phyloP scores from a whole-genome alignment of 2,329 filamentous ascomycete species.

The Exophiala spinifera region DNA sequence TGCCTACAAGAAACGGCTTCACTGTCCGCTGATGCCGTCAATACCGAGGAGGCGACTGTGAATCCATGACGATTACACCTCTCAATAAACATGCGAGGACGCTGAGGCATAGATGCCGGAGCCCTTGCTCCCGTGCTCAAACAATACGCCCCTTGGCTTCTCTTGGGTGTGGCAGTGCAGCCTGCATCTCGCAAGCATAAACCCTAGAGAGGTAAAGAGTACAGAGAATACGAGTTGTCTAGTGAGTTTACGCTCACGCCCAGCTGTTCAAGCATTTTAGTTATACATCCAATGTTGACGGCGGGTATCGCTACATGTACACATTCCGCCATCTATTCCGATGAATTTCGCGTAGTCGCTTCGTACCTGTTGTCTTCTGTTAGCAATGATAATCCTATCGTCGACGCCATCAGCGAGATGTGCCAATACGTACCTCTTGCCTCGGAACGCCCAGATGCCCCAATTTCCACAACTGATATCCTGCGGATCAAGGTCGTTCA shows the following conservation, averaged over 20 bases:
- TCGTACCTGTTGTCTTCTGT: slow-evolving; percentile 27
- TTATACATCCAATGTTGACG: too few relatives aligned
- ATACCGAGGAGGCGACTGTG: not conserved
- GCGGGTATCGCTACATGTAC: not conserved
- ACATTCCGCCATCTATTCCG: slow-evolving; percentile 1
- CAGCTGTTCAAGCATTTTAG: too few relatives aligned
- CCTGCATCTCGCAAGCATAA: too few relatives aligned
- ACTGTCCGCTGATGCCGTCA: not conserved
- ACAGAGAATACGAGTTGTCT: too few relatives aligned
- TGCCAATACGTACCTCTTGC: slow-evolving; percentile 70
- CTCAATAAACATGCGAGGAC: not conserved
- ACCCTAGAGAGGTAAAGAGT: too few relatives aligned
- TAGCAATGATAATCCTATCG: slow-evolving; percentile 7
- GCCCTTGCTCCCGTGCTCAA: too few relatives aligned
- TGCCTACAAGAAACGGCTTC: not conserved
- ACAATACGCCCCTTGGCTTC: too few relatives aligned
- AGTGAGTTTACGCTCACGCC: not conserved
- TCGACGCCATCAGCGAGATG: not conserved
- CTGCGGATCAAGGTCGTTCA: slow-evolving; percentile 92
- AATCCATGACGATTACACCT: not conserved
- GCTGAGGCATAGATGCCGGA: too few relatives aligned
- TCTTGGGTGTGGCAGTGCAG: too few relatives aligned
- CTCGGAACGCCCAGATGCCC: slow-evolving; percentile 95
- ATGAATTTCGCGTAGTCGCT: slow-evolving; percentile 23
- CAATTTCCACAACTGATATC: slow-evolving; percentile 95